Evolutionary conservation across 345 rosid genomes (phyloP).

Genomic region (Pistacia vera): DNA sequence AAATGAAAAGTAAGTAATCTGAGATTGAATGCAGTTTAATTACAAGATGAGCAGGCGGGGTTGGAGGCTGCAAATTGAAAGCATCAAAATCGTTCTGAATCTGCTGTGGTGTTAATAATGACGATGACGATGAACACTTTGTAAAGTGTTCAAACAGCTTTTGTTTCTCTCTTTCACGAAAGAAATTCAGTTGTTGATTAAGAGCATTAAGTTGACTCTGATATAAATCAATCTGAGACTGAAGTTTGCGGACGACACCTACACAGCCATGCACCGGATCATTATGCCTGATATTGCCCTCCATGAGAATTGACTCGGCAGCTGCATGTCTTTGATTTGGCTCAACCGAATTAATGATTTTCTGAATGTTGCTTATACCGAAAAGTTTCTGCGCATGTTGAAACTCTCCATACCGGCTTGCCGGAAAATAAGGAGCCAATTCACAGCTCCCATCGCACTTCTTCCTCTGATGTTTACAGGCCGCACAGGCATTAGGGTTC

Average conservation of each 20-base stretch:
- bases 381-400: constrained; percentile 26
- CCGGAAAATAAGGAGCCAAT: constrained; percentile 24
- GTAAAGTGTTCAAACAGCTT: neutral
- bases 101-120: neutral
- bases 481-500: constrained; percentile 17
- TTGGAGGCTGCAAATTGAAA: no score
- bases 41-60: no score
- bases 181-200: constrained; percentile 9
- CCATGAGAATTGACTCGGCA: constrained; percentile 27
- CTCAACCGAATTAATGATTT: constrained; percentile 15
- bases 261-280: constrained; percentile 27
- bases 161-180: neutral
- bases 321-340: constrained; percentile 18
- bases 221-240: constrained; percentile 3
- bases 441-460: constrained; percentile 25
- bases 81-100: no score
- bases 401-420: constrained; percentile 11
- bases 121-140: neutral
- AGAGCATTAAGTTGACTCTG: constrained; percentile 10
- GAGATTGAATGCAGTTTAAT: no score
- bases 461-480: constrained; percentile 27
- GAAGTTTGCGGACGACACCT: constrained; percentile 13
- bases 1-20: no score
- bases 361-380: constrained; percentile 26
- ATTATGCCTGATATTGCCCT: constrained; percentile 7